Percentiles rank a stretch among this genome's conserved stretches.
Conservation (phyloP, 208 protist species). For the Acanthamoeba pearcei region DNA sequence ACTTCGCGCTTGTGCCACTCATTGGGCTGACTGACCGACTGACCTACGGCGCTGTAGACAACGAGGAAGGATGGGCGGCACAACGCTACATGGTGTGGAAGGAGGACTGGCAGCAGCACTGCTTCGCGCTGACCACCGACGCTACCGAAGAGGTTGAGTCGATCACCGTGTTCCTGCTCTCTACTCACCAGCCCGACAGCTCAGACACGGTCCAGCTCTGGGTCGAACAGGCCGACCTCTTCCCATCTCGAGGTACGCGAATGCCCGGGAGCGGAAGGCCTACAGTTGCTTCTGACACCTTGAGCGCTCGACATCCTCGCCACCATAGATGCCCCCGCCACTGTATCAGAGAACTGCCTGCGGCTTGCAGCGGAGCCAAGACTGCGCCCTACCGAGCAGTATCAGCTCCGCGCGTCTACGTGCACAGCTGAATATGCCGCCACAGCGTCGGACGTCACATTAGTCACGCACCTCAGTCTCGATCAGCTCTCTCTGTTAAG, state of each 20-base stretch:
- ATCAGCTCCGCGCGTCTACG: not conserved
- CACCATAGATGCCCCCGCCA: not conserved
- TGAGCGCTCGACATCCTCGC: no score
- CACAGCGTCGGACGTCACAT: not conserved
- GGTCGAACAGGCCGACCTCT: constrained; percentile 26
- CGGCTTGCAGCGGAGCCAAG: not conserved
- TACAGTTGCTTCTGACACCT: not conserved
- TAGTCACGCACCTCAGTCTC: not conserved
- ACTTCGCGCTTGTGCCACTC: not conserved
- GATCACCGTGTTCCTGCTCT: constrained; percentile 13
- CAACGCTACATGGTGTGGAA: not conserved
- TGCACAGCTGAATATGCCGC: not conserved
- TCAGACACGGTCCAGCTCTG: not conserved
- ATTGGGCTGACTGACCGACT: not conserved
- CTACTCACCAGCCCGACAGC: not conserved
- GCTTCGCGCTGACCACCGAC: not conserved
- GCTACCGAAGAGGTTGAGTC: not conserved
- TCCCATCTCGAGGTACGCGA: not conserved
- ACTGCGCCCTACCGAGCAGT: not conserved
- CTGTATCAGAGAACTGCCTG: not conserved
- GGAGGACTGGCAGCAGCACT: constrained; percentile 51
- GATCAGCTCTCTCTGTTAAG: not conserved
- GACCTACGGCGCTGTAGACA: not conserved
- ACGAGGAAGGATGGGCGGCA: not conserved
- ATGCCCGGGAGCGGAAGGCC: not conserved